phyloP scores from a whole-genome alignment of 768 basidiomycete species.

The Podaxis pistillaris region DNA sequence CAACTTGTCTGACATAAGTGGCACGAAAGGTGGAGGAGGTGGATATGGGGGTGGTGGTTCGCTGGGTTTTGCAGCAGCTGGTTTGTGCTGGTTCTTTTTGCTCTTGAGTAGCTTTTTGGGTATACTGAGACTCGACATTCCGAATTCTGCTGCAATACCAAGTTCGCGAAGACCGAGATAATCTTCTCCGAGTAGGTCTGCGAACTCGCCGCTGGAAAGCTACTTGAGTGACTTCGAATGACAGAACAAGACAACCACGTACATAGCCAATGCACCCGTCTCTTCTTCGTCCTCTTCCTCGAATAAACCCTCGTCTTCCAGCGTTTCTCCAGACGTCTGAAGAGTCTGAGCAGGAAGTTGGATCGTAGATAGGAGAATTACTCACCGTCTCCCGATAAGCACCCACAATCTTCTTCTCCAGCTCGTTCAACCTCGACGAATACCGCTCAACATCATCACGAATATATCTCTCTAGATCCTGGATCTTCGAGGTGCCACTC shows the following conservation, averaged over 20 bases:
- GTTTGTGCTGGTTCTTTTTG: constrained; percentile 46
- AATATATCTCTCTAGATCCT: constrained; percentile 84
- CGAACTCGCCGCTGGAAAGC: constrained; percentile 71
- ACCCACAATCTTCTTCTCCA: constrained; percentile 83
- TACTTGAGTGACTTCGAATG: constrained; percentile 4
- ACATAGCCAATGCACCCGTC: constrained; percentile 39
- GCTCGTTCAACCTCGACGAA: constrained; percentile 68
- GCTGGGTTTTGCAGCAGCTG: constrained; percentile 52
- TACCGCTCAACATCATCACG: constrained; percentile 86
- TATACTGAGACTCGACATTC: constrained; percentile 71
- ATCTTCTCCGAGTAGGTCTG: constrained; percentile 86
- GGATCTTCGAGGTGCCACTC: constrained; percentile 74
- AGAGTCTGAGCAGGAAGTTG: background rate
- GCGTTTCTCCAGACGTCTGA: constrained; percentile 38
- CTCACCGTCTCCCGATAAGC: constrained; percentile 81
- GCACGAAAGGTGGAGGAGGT: constrained; percentile 78
- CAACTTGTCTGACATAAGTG: constrained; percentile 61
- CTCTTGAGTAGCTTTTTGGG: constrained; percentile 76
- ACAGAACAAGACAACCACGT: constrained; percentile 13
- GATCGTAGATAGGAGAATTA: constrained; percentile 16
- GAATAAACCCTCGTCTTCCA: constrained; percentile 54
- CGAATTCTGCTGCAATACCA: constrained; percentile 85
- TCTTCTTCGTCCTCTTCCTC: constrained; percentile 48
- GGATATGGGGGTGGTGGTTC: constrained; percentile 85
- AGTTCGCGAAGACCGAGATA: constrained; percentile 87